Base-by-base conservation (phyloP, 2,329 filamentous ascomycete genomes). In the Pestalotiopsis sp. region DNA sequence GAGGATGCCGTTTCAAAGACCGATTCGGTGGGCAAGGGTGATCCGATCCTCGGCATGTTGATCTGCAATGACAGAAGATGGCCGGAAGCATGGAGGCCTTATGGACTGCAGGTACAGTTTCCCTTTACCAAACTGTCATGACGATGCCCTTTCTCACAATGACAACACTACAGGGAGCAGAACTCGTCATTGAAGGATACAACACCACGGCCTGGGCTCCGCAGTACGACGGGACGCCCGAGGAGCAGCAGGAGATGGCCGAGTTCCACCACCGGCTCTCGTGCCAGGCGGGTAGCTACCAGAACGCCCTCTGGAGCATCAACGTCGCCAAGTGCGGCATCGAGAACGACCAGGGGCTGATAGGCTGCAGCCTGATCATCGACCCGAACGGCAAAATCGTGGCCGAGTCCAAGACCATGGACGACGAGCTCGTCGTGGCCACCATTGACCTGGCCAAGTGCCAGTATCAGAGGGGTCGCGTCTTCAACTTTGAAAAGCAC, bases 11-110 rank as follows among this genome's bases (percentile, higher is more conserved):
- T 71, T 5, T 71, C 71, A 0, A 66, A 69, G 7, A 39, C 5
- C 4, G 72, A 71, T 14, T 74, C 69, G 2, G 71, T 74, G n/a
- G 77, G 74, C 2, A 80, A 79, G 67, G 83, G 84, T 2, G 85
- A 88, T 72, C 83, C 85, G 2, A 86, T 88, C 59, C 62, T 87
- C 79, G 86, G 77, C 23, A 86, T 87, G 84, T 79, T 88, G 74
- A 86, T 87, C 67, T 88, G 86, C 76, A 88, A 87, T 71, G 86
- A 87, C 74, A 77, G 85, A 4, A 79, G 86, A 7, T 88, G 86
- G 86, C 79, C 84, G 1, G 86, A 88, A 72, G 82, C 81, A 0
- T 88, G 86, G 85, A 76, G 86, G 41, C 79, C 79, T 20, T 84
- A 86, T 71, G 84, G 85, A 0, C 77, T 88, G 6, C 84, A 87